Percentiles rank a stretch among this genome's conserved stretches.
phyloP scores from a whole-genome alignment of 108 stramenopile genomes.

The Nitzschia sp. region DNA sequence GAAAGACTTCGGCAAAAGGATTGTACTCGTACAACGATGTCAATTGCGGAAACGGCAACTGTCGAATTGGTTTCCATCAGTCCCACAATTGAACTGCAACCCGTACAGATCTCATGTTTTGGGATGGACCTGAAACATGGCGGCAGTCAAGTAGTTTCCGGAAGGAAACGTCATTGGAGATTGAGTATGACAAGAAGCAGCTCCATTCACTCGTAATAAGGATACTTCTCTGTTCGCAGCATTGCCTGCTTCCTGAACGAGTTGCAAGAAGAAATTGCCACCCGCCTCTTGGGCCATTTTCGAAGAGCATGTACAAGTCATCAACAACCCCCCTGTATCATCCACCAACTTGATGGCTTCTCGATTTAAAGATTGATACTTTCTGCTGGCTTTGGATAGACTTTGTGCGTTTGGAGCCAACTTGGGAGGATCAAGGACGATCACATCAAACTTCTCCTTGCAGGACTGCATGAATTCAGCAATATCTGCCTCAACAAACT shows the following conservation, averaged over 20 bases:
- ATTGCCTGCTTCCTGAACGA: conserved; percentile 69
- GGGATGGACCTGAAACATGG: conserved; percentile 67
- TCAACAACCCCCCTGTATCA: conserved; percentile 75
- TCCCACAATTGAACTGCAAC: too few species aligned
- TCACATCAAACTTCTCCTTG: conserved; percentile 67
- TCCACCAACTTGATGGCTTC: conserved; percentile 82
- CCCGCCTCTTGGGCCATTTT: conserved; percentile 94
- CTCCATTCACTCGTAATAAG: conserved; percentile 62
- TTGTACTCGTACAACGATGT: too few species aligned
- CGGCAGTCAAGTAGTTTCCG: conserved; percentile 78
- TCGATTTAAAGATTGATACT: conserved; percentile 88
- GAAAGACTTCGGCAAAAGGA: too few species aligned
- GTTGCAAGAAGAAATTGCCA: conserved; percentile 75
- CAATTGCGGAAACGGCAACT: too few species aligned
- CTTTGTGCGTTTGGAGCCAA: conserved; percentile 76
- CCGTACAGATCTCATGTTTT: not conserved
- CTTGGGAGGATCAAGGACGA: conserved; percentile 94
- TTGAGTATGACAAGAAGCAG: conserved; percentile 83
- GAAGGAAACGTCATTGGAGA: conserved; percentile 74
- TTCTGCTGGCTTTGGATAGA: conserved; percentile 70
- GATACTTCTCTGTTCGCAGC: conserved; percentile 67
- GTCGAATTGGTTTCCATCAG: too few species aligned
- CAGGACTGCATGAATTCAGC: conserved; percentile 66
- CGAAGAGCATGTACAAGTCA: conserved; percentile 93
- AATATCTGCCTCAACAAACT: conserved; percentile 77